phyloP scores from a whole-genome alignment of 495 filamentous ascomycete species.

The Xylaria bambusicola region DNA sequence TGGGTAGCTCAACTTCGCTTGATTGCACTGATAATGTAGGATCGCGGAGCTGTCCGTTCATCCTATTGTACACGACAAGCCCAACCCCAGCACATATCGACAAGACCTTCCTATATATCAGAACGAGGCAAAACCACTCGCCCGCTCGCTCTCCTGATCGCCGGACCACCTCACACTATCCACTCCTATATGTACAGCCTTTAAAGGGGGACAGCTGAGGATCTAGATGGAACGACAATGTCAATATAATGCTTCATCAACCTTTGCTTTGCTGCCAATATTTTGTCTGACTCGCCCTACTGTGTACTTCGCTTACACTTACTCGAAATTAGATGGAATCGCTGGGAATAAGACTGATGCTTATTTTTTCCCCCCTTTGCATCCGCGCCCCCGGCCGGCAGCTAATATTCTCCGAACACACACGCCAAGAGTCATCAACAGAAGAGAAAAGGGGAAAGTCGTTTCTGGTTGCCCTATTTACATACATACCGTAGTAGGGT shows the following conservation, averaged over 20 bases:
- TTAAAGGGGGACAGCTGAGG: neutral
- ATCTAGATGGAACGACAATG: neutral
- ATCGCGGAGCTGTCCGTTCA: neutral
- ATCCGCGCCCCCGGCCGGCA: conserved; percentile 10
- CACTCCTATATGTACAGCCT: neutral
- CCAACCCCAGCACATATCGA: too few species aligned
- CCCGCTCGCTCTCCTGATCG: conserved; percentile 14
- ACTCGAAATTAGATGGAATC: conserved; percentile 13
- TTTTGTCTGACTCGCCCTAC: conserved; percentile 1
- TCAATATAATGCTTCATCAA: conserved; percentile 9
- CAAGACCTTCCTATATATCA: too few species aligned
- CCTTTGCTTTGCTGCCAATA: neutral
- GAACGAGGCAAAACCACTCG: too few species aligned
- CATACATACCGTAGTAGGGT: neutral
- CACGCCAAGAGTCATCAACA: neutral
- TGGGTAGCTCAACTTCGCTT: too few species aligned
- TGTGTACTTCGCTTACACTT: conserved; percentile 8
- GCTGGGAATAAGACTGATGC: neutral
- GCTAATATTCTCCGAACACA: conserved; percentile 11
- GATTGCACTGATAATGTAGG: too few species aligned
- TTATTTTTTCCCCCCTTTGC: neutral
- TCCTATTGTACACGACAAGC: too few species aligned
- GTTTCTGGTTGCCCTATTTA: too few species aligned
- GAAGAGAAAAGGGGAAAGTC: conserved; percentile 13
- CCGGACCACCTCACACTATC: conserved; percentile 7